phyloP scores from a whole-genome alignment of 2,329 filamentous ascomycete species.

The Paecilomyces niveus region DNA sequence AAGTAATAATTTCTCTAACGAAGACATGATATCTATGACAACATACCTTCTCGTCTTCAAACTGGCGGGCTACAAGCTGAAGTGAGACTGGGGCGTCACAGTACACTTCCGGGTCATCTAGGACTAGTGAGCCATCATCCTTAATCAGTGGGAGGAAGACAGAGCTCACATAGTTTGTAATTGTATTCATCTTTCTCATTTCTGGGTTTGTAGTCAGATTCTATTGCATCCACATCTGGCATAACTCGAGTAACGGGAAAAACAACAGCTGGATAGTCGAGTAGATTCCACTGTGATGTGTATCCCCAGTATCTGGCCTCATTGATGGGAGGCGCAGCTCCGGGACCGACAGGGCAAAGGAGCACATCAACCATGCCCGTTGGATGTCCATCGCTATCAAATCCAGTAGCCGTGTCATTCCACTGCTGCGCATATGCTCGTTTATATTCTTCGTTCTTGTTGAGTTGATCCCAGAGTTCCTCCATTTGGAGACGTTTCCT shows the following conservation, averaged over 20 bases:
- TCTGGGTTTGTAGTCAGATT: conserved; percentile 27
- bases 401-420: conserved; percentile 32
- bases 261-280: conserved; percentile 58
- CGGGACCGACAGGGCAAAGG: conserved; percentile 53
- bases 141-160: conserved; percentile 5
- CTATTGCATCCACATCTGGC: conserved; percentile 32
- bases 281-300: conserved; percentile 60
- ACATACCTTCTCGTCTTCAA: conserved; percentile 48
- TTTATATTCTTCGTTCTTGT: conserved; percentile 38
- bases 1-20: neutral
- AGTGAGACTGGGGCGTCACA: conserved; percentile 45
- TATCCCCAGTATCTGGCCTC: conserved; percentile 57
- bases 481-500: conserved; percentile 34
- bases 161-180: conserved; percentile 40
- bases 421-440: conserved; percentile 40
- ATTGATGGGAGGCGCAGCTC: conserved; percentile 48
- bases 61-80: conserved; percentile 48
- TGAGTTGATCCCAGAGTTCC: conserved; percentile 36
- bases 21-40: neutral
- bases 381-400: conserved; percentile 13
- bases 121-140: neutral
- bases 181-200: conserved; percentile 44
- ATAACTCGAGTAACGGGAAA: conserved; percentile 51
- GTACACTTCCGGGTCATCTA: conserved; percentile 41
- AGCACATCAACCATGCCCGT: conserved; percentile 47